These are phyloP conservation scores for Cordyceps tenuipes DNA, from an alignment of 2,329 filamentous ascomycete genomes.

Conservation along the genomic window DNA sequence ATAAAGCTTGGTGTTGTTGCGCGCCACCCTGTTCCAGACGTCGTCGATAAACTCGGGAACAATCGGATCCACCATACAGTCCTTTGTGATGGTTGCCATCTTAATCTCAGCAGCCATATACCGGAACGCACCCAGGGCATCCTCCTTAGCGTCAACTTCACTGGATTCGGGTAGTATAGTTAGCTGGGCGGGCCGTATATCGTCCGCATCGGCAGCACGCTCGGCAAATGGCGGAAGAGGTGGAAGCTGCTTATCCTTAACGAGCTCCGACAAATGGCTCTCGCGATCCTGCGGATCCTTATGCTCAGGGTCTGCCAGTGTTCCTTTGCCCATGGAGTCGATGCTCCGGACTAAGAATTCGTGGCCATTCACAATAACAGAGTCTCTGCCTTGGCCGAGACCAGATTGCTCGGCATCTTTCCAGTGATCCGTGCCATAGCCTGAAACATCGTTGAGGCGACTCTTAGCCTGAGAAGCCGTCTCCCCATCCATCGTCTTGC, in stretches of 20 bases:
- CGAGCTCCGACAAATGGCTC: constrained; percentile 23
- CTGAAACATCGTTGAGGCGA: constrained; percentile 58
- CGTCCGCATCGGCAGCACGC: constrained; percentile 57
- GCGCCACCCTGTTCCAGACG: constrained; percentile 77
- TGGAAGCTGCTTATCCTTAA: constrained; percentile 43
- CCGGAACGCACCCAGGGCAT: constrained; percentile 45
- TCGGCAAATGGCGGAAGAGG: constrained; percentile 50
- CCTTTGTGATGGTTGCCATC: constrained; percentile 66
- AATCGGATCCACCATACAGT: constrained; percentile 92
- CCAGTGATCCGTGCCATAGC: constrained; percentile 70
- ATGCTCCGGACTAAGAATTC: constrained; percentile 64
- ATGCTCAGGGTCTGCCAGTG: constrained; percentile 33
- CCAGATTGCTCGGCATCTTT: constrained; percentile 54
- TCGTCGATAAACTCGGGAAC: constrained; percentile 76
- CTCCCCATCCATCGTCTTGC: constrained; percentile 20
- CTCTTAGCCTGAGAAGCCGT: background rate
- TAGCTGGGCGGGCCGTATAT: constrained; percentile 61
- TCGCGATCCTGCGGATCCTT: constrained; percentile 6
- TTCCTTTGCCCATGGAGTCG: constrained; percentile 55
- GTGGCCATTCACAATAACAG: constrained; percentile 55
- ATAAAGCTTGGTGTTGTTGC: constrained; percentile 93
- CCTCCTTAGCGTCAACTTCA: constrained; percentile 76
- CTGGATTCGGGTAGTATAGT: constrained; percentile 61
- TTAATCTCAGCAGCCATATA: constrained; percentile 59
- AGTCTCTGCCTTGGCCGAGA: constrained; percentile 59